Conservation (phyloP, 2,329 filamentous ascomycete genomes). For the Xylariales sp. region DNA sequence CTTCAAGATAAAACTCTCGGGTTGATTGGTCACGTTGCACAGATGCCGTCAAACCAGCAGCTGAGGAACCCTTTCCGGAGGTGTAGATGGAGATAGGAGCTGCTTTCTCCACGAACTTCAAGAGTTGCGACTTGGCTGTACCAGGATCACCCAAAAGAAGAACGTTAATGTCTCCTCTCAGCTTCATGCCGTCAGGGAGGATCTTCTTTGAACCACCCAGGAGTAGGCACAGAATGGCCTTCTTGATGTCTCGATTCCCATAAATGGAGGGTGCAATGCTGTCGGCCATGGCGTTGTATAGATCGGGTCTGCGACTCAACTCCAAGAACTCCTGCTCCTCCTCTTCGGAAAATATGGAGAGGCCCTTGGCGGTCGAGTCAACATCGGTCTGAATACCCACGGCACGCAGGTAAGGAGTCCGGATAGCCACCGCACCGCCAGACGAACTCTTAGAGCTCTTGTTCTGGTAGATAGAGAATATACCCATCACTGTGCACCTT, state of each 20-base stretch:
- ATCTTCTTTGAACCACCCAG: slow-evolving; percentile 98
- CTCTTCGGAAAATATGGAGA: slow-evolving; percentile 81
- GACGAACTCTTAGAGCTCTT: slow-evolving; percentile 77
- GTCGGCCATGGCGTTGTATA: slow-evolving; percentile 86
- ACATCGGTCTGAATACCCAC: slow-evolving; percentile 89
- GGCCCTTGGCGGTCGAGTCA: slow-evolving; percentile 84
- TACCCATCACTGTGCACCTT: slow-evolving; percentile 90
- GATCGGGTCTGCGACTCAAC: slow-evolving; percentile 81
- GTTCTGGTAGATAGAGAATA: slow-evolving; percentile 96
- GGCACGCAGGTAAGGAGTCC: slow-evolving; percentile 89
- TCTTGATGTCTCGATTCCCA: slow-evolving; percentile 94
- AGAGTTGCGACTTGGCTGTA: slow-evolving; percentile 93
- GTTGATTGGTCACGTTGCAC: slow-evolving; percentile 91
- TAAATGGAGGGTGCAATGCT: slow-evolving; percentile 98
- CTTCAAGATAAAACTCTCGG: slow-evolving; percentile 95
- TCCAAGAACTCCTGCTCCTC: slow-evolving; percentile 96
- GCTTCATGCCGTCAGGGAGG: slow-evolving; percentile 92
- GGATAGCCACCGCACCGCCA: slow-evolving; percentile 83
- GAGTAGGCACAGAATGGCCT: slow-evolving; percentile 88
- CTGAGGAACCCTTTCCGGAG: slow-evolving; percentile 95
- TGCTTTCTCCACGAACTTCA: slow-evolving; percentile 97
- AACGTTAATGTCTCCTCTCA: slow-evolving; percentile 97
- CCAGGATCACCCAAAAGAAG: slow-evolving; percentile 93
- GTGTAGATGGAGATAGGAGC: slow-evolving; percentile 98
- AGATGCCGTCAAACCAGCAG: slow-evolving; percentile 93